Evolutionary conservation across 2,329 filamentous ascomycete genomes (phyloP).

Genomic region (Zelopaecilomyces penicillatus): DNA sequence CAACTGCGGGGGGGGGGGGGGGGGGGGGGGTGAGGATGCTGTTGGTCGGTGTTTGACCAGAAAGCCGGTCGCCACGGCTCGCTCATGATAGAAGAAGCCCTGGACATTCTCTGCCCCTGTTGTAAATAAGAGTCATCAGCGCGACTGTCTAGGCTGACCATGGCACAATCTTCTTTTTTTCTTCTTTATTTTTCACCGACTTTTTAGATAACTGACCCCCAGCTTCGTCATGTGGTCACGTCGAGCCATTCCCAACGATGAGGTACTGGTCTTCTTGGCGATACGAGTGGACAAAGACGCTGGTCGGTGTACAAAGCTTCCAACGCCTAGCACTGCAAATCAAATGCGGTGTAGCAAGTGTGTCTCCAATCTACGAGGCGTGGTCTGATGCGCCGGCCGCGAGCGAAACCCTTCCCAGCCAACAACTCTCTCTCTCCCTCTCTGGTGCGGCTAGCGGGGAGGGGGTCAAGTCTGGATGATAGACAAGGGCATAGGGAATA

Average conservation of each 20-base stretch:
- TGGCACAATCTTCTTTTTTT: not conserved
- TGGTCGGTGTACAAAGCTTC: not conserved
- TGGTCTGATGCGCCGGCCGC: constrained; percentile 2
- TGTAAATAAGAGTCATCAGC: constrained; percentile 7
- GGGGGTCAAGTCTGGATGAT: not conserved
- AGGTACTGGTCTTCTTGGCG: constrained; percentile 5
- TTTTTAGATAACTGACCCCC: constrained; percentile 2
- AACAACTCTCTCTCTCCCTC: too few species aligned
- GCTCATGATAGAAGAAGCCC: too few species aligned
- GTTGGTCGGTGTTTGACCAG: not conserved
- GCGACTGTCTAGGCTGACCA: not conserved
- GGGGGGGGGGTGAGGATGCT: constrained; percentile 5
- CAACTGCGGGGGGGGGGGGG: constrained; percentile 9
- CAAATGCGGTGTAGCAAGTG: constrained; percentile 7
- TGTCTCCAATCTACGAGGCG: not conserved
- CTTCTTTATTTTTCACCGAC: constrained; percentile 9
- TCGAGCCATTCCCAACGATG: not conserved
- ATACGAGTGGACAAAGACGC: constrained; percentile 5
- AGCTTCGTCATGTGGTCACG: constrained; percentile 7
- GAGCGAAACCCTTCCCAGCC: not conserved
- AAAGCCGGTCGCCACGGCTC: too few species aligned
- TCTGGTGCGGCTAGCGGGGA: not conserved
- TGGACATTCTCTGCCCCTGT: not conserved
- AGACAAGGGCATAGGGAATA: constrained; percentile 1
- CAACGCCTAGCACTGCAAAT: constrained; percentile 3